These are phyloP conservation scores for Penicillium coprophilum DNA, from an alignment of 495 filamentous ascomycete genomes.

Conservation along the genomic window DNA sequence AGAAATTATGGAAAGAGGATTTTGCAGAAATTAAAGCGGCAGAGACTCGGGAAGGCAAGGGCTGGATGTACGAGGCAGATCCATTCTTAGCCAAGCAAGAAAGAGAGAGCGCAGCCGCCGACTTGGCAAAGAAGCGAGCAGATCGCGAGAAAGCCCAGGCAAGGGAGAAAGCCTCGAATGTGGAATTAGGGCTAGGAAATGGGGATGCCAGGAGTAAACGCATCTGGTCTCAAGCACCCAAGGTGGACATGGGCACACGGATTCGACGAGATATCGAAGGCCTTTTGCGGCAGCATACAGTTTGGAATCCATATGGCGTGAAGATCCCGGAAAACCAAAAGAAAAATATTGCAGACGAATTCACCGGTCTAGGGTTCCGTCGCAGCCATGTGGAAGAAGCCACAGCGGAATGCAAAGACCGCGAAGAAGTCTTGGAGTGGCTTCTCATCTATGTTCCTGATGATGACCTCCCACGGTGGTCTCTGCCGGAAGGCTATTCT, in stretches of 20 bases:
- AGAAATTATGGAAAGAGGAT: constrained; percentile 80
- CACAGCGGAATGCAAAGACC: constrained; percentile 78
- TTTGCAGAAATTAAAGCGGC: constrained; percentile 76
- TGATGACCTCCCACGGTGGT: constrained; percentile 88
- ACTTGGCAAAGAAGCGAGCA: constrained; percentile 67
- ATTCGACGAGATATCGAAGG: constrained; percentile 75
- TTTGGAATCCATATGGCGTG: constrained; percentile 82
- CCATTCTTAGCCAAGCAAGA: constrained; percentile 80
- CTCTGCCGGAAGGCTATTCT: constrained; percentile 83
- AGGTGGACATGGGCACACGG: constrained; percentile 85
- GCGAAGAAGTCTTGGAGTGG: constrained; percentile 92
- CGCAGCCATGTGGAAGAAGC: constrained; percentile 88
- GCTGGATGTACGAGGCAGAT: constrained; percentile 95
- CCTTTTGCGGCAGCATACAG: constrained; percentile 68
- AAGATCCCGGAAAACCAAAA: constrained; percentile 58
- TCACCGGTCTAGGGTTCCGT: constrained; percentile 76
- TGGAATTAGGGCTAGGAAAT: constrained; percentile 37
- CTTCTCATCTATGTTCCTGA: constrained; percentile 94
- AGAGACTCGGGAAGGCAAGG: constrained; percentile 71
- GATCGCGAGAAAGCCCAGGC: constrained; percentile 60
- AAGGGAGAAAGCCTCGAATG: constrained; percentile 58
- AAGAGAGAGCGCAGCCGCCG: constrained; percentile 69
- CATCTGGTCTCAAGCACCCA: constrained; percentile 82
- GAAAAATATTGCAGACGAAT: constrained; percentile 65
- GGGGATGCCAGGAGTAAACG: constrained; percentile 46